These are phyloP conservation scores for Psidium guajava DNA, from an alignment of 345 rosid species.

Conservation along the genomic window DNA sequence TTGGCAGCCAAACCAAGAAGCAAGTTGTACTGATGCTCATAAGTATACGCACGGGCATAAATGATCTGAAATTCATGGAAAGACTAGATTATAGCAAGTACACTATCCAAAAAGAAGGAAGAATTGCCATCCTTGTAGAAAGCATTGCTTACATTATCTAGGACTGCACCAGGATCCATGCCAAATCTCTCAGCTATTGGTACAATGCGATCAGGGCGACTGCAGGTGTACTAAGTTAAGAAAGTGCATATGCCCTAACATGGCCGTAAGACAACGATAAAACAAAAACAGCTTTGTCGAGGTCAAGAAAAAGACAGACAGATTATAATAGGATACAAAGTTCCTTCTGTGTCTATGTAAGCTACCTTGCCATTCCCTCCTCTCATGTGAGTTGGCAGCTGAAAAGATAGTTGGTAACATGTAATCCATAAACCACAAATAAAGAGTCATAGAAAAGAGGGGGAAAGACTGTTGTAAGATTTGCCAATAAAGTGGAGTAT, in stretches of 20 bases:
- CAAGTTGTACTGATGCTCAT: slow-evolving; percentile 77
- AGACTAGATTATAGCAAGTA: neutral
- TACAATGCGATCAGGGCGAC: slow-evolving; percentile 82
- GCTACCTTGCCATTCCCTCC: slow-evolving; percentile 97
- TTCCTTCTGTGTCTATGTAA: slow-evolving; percentile 81
- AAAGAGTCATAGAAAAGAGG: neutral
- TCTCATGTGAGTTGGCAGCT: slow-evolving; percentile 81
- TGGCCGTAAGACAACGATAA: no score
- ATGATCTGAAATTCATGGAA: slow-evolving; percentile 44
- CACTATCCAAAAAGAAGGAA: neutral
- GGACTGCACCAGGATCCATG: slow-evolving; percentile 94
- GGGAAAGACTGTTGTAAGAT: neutral
- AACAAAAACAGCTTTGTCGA: neutral
- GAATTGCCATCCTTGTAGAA: neutral
- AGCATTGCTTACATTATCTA: slow-evolving; percentile 58
- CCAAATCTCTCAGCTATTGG: slow-evolving; percentile 99
- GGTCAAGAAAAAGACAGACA: neutral
- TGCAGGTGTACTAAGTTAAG: slow-evolving; percentile 24
- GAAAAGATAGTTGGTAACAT: slow-evolving; percentile 5
- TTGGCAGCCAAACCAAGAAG: slow-evolving; percentile 93
- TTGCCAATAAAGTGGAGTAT: neutral
- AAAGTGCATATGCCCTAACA: slow-evolving; percentile 6
- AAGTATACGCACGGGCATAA: slow-evolving; percentile 85
- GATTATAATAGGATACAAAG: slow-evolving; percentile 52
- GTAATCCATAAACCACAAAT: neutral